phyloP scores from a whole-genome alignment of 1,284 basidiomycete species.

The Moesziomyces globuligerus region DNA sequence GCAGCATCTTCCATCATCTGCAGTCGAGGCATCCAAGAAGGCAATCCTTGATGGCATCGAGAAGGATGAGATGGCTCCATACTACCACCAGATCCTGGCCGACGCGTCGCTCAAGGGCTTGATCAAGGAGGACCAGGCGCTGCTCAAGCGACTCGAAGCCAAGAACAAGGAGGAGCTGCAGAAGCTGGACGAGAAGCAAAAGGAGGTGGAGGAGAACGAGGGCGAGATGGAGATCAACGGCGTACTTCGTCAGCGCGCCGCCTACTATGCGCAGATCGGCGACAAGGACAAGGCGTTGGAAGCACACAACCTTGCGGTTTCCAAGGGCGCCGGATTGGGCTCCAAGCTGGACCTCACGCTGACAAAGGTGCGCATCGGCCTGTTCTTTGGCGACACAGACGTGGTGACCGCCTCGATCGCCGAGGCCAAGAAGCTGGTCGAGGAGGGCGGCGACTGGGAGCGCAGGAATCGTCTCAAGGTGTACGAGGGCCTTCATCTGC shows the following conservation, averaged over 20 bases:
- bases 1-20: slow-evolving; percentile 15
- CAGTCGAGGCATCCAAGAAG: slow-evolving; percentile 72
- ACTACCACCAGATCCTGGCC: slow-evolving; percentile 56
- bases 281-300: slow-evolving; percentile 77
- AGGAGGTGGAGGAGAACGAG: slow-evolving; percentile 87
- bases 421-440: slow-evolving; percentile 86
- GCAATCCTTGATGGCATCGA: slow-evolving; percentile 81
- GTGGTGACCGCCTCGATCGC: slow-evolving; percentile 80
- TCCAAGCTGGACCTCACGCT: slow-evolving; percentile 92
- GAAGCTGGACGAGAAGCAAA: slow-evolving; percentile 80
- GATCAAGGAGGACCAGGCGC: slow-evolving; percentile 70
- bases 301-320: slow-evolving; percentile 84
- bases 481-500: slow-evolving; percentile 85
- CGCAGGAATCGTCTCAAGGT: slow-evolving; percentile 94
- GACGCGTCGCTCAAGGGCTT: slow-evolving; percentile 65
- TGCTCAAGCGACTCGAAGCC: slow-evolving; percentile 78
- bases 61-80: slow-evolving; percentile 73
- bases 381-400: slow-evolving; percentile 86
- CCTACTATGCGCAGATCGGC: slow-evolving; percentile 87
- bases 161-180: slow-evolving; percentile 81
- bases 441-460: slow-evolving; percentile 98
- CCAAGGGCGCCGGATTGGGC: slow-evolving; percentile 92
- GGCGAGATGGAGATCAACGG: slow-evolving; percentile 95
- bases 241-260: slow-evolving; percentile 83
- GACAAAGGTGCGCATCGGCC: slow-evolving; percentile 85